These are phyloP conservation scores for Beauveria scarabaeidicola DNA, from an alignment of 2,329 filamentous ascomycete genomes.

Conservation along the genomic window DNA sequence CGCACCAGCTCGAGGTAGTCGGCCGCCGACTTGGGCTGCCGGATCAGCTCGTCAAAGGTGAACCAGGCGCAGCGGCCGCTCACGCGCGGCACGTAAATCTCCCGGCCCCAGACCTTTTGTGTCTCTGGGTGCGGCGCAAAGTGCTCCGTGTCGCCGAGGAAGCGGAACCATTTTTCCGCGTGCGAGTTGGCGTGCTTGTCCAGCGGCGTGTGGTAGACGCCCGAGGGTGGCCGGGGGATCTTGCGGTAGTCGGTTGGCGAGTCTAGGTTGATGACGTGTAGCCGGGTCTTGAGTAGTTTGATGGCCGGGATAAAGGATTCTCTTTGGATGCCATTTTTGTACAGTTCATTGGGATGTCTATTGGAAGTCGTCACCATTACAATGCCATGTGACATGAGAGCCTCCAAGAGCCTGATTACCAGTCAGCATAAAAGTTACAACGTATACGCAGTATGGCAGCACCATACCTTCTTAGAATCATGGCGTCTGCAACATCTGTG, in stretches of 20 bases:
- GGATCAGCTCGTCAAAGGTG: constrained; percentile 86
- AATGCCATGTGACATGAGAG: constrained; percentile 92
- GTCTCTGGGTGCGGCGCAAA: constrained; percentile 66
- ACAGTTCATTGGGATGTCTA: constrained; percentile 89
- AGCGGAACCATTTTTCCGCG: constrained; percentile 91
- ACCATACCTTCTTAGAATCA: constrained; percentile 76
- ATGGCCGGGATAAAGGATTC: constrained; percentile 95
- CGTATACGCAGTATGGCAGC: not conserved
- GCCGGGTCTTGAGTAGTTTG: constrained; percentile 72
- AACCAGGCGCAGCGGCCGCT: constrained; percentile 86
- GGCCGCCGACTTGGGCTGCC: constrained; percentile 78
- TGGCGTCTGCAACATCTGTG: constrained; percentile 95
- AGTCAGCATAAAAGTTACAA: not conserved
- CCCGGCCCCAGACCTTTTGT: constrained; percentile 86
- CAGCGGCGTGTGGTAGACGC: constrained; percentile 86
- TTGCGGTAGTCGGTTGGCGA: constrained; percentile 96
- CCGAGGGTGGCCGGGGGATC: constrained; percentile 84
- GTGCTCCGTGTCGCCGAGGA: constrained; percentile 76
- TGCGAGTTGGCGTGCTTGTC: constrained; percentile 70
- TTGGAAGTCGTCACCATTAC: constrained; percentile 95
- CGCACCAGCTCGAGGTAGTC: constrained; percentile 91
- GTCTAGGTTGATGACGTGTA: constrained; percentile 90
- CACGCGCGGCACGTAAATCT: constrained; percentile 78
- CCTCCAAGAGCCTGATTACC: constrained; percentile 60
- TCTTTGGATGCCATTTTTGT: constrained; percentile 96